Conservation (phyloP, 208 protist species). For the Crithidia fasciculata region DNA sequence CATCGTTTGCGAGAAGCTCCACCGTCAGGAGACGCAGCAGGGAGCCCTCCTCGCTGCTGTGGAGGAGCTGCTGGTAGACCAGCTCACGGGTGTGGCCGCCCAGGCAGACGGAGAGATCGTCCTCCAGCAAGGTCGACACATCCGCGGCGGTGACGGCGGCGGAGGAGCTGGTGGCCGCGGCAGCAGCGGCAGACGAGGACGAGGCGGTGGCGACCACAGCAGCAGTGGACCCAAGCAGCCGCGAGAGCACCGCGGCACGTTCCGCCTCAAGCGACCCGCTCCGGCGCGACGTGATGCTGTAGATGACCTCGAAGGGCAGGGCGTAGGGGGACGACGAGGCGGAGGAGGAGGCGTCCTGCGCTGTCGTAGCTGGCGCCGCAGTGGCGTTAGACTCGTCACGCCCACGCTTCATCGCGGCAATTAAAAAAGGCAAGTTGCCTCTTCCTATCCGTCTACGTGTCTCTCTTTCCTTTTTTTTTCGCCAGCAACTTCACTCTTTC, state of each 20-base stretch:
- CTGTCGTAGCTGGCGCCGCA: conserved; percentile 1
- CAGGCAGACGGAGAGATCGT: conserved; percentile 30
- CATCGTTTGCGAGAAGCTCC: conserved; percentile 76
- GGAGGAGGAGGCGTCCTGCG: neutral
- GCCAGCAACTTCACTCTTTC: too few species aligned
- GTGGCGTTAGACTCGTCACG: conserved; percentile 18
- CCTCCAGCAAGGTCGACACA: conserved; percentile 30
- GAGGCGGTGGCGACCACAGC: neutral
- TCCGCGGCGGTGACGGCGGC: conserved; percentile 13
- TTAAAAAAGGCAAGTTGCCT: neutral
- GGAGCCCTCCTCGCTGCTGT: conserved; percentile 33
- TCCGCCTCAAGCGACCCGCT: conserved; percentile 37
- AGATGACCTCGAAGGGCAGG: conserved; percentile 35
- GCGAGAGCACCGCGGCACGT: conserved; percentile 32
- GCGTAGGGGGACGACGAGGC: conserved; percentile 29
- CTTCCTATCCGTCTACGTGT: too few species aligned
- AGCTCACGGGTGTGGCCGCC: conserved; percentile 35
- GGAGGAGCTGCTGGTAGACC: conserved; percentile 34
- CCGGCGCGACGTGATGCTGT: conserved; percentile 31
- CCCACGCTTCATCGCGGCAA: conserved; percentile 14
- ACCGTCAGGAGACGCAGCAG: conserved; percentile 57
- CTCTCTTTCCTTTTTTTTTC: too few species aligned
- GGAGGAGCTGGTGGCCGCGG: neutral
- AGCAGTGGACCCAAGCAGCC: conserved; percentile 13
- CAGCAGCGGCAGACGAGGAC: neutral